A percentile compares a stretch with the other conserved stretches of the same genome.
Conservation (phyloP, 2,329 filamentous ascomycete species). For the Ophiostoma himal-ulmi region DNA sequence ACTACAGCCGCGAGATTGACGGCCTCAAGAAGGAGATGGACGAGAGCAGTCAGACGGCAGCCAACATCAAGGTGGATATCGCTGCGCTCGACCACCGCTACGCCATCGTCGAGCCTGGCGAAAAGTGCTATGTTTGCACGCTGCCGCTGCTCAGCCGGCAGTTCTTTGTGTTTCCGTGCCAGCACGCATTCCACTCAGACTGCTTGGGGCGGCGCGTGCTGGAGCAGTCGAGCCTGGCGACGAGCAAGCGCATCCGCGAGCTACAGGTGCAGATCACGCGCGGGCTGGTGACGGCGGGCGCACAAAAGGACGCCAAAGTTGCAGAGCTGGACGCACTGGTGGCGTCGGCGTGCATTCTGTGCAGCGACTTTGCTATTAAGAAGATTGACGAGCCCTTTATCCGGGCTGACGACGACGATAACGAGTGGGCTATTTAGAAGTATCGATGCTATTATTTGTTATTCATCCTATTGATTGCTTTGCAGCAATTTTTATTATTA, state of each 20-base stretch:
- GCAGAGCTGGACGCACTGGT: constrained; percentile 88
- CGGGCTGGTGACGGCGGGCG: constrained; percentile 60
- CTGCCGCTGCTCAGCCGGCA: constrained; percentile 81
- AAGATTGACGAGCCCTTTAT: constrained; percentile 92
- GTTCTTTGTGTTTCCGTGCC: constrained; percentile 98
- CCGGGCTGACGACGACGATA: constrained; percentile 60
- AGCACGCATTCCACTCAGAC: constrained; percentile 95
- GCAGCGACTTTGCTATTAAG: constrained; percentile 91
- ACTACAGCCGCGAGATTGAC: constrained; percentile 89
- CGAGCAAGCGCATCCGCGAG: constrained; percentile 74
- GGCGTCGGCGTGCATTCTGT: constrained; percentile 87
- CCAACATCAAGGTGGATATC: constrained; percentile 87
- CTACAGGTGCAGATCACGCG: constrained; percentile 77
- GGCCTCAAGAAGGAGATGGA: constrained; percentile 90
- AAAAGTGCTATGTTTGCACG: constrained; percentile 84
- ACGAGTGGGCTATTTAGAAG: constrained; percentile 62
- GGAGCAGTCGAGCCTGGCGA: constrained; percentile 69
- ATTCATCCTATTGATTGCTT: constrained; percentile 11
- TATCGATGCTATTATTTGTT: neutral
- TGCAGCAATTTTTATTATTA: neutral
- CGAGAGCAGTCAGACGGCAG: constrained; percentile 78
- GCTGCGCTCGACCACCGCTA: constrained; percentile 80
- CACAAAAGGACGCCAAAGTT: constrained; percentile 73
- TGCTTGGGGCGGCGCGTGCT: constrained; percentile 83
- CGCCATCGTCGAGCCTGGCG: constrained; percentile 92